phyloP scores from a whole-genome alignment of 78 protist species.

The Cavenderia fasciculata region DNA sequence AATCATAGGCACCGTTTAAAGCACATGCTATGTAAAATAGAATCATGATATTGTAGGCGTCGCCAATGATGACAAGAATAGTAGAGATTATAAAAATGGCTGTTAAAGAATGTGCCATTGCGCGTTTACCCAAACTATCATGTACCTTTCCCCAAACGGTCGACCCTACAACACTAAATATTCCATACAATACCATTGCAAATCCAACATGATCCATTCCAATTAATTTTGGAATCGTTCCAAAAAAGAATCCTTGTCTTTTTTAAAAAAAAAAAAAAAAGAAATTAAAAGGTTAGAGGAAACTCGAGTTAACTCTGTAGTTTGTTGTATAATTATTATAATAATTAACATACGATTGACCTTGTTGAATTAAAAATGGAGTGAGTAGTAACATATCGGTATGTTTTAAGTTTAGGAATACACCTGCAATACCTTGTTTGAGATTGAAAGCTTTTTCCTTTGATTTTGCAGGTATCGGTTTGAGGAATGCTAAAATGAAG shows the following conservation, averaged over 20 bases:
- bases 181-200: slow-evolving; percentile 21
- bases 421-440: background rate
- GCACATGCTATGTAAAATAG: background rate
- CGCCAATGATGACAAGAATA: background rate
- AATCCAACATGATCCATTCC: slow-evolving; percentile 22
- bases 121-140: slow-evolving; percentile 18
- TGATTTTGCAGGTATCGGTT: background rate
- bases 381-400: slow-evolving; percentile 1
- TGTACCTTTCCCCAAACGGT: slow-evolving; percentile 11
- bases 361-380: slow-evolving; percentile 35
- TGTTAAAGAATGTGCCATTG: background rate
- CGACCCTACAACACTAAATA: background rate
- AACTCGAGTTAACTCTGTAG: too few species aligned
- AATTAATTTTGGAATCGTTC: slow-evolving; percentile 2
- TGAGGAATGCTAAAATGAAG: background rate
- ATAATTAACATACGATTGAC: slow-evolving; percentile 39
- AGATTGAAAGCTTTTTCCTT: background rate
- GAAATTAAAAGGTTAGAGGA: background rate
- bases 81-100: background rate
- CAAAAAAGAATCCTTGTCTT: slow-evolving; percentile 38
- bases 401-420: background rate
- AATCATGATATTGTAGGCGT: background rate
- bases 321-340: too few species aligned
- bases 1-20: slow-evolving; percentile 9
- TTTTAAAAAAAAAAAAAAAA: background rate